Evolutionary conservation across 2,329 filamentous ascomycete species (phyloP).

Genomic region (Colletotrichum scovillei): DNA sequence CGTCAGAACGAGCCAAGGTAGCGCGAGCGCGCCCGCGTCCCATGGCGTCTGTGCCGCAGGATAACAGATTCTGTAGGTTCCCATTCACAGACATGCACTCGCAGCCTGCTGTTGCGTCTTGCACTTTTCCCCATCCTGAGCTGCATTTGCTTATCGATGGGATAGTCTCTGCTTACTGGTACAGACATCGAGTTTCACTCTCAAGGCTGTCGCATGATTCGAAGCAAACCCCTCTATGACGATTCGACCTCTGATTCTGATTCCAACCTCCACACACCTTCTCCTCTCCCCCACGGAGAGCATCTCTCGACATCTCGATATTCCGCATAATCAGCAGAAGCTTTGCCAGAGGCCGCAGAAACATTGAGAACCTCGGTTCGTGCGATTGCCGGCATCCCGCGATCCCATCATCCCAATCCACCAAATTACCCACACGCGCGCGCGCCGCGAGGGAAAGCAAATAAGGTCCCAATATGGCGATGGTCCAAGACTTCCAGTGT

Average conservation of each 20-base stretch:
- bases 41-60: neutral
- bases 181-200: neutral
- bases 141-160: conserved; percentile 3
- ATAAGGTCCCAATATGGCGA: neutral
- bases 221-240: neutral
- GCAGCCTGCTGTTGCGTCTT: conserved; percentile 1
- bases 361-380: neutral
- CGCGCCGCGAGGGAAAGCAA: neutral
- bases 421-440: neutral
- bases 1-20: conserved; percentile 16
- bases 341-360: neutral
- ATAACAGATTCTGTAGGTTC: conserved; percentile 4
- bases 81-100: neutral
- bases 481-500: neutral
- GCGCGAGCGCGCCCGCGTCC: neutral
- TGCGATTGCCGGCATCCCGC: neutral
- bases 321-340: neutral
- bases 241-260: neutral
- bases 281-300: neutral
- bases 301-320: neutral
- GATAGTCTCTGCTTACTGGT: neutral
- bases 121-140: neutral
- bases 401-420: neutral
- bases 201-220: neutral
- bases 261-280: neutral